These are phyloP conservation scores for Fusarium sp. DNA, from an alignment of 2,329 filamentous ascomycete species.

Conservation along the genomic window DNA sequence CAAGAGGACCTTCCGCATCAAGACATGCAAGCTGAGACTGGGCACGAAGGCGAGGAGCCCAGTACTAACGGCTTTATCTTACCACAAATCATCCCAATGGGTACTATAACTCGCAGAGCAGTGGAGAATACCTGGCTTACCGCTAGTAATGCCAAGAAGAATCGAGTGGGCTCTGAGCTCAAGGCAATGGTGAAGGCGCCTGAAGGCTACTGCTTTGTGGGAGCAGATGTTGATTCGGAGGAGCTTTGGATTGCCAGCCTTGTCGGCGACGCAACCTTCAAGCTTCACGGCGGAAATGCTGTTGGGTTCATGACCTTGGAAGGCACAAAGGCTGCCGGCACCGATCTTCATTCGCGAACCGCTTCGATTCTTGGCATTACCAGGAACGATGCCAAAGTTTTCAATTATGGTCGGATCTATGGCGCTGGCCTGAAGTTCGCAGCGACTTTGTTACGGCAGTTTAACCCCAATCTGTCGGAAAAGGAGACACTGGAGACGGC, in stretches of 20 bases:
- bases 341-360: conserved; percentile 93
- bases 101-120: conserved; percentile 91
- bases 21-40: neutral
- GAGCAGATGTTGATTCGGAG: conserved; percentile 96
- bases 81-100: conserved; percentile 97
- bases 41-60: conserved; percentile 14
- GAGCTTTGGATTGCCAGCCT: conserved; percentile 98
- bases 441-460: conserved; percentile 87
- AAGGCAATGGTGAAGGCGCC: conserved; percentile 97
- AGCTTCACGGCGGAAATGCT: conserved; percentile 94
- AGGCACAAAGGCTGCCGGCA: conserved; percentile 92
- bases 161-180: conserved; percentile 93
- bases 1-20: conserved; percentile 64
- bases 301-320: conserved; percentile 99
- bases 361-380: conserved; percentile 93
- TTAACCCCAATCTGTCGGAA: conserved; percentile 87
- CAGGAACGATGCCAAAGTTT: conserved; percentile 94
- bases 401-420: conserved; percentile 99
- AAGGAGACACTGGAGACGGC: conserved; percentile 80
- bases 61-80: conserved; percentile 78
- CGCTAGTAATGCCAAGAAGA: conserved; percentile 95
- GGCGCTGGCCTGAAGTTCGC: conserved; percentile 97
- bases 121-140: conserved; percentile 99
- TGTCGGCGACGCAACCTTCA: conserved; percentile 93
- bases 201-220: conserved; percentile 90